A percentile compares a stretch with the other conserved stretches of the same genome.
Conservation (phyloP, 257 asterid species). For the Cordia subcordata region DNA sequence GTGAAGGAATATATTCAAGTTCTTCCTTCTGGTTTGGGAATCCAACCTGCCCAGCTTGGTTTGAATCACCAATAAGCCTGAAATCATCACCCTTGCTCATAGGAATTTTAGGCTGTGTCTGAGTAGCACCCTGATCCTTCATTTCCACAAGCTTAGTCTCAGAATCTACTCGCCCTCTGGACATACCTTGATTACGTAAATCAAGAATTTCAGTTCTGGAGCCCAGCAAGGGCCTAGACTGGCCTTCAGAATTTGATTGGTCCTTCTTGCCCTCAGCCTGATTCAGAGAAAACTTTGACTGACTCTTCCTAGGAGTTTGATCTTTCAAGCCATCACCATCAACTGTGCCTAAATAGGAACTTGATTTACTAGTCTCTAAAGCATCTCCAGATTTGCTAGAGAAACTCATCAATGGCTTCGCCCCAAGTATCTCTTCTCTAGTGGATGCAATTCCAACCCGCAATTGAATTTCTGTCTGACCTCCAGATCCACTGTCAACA, state of each 20-base stretch:
- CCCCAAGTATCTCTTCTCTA: conserved; percentile 16
- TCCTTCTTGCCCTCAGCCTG: conserved; percentile 27
- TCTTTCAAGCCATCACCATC: conserved; percentile 41
- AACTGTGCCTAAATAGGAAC: conserved; percentile 22
- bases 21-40: conserved; percentile 36
- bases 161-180: conserved; percentile 18
- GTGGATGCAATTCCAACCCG: not conserved
- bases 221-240: conserved; percentile 22
- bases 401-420: conserved; percentile 22
- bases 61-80: conserved; percentile 4
- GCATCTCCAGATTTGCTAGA: conserved; percentile 30
- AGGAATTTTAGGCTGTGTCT: conserved; percentile 21
- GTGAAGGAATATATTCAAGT: conserved; percentile 24
- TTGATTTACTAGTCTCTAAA: conserved; percentile 26
- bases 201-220: conserved; percentile 22
- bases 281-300: conserved; percentile 33
- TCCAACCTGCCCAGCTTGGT: conserved; percentile 24
- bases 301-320: conserved; percentile 34
- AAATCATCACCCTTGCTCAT: conserved; percentile 25
- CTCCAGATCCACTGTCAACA: conserved; percentile 29
- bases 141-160: conserved; percentile 29
- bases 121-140: conserved; percentile 29
- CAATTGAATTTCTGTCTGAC: conserved; percentile 9
- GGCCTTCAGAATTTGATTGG: conserved; percentile 34
- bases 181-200: conserved; percentile 30